Conservation (phyloP, 2,329 filamentous ascomycete species). For the Ceratocystis cubensis region DNA sequence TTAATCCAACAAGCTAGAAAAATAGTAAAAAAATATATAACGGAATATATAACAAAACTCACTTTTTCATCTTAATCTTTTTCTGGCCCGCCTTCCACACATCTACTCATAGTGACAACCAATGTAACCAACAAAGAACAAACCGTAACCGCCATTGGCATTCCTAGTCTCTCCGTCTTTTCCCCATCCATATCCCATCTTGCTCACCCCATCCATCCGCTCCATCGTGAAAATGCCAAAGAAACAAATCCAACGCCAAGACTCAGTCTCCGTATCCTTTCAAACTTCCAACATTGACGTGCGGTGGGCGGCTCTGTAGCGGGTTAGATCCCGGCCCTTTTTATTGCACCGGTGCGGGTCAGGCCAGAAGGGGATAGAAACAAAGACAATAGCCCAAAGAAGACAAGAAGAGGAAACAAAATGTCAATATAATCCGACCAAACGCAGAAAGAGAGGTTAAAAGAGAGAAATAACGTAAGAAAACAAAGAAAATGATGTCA, state of each 20-base stretch:
- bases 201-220: neutral
- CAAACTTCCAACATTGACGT: too few species aligned
- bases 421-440: constrained; percentile 16
- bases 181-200: neutral
- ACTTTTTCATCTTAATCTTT: neutral
- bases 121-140: neutral
- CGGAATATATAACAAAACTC: constrained; percentile 11
- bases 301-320: too few species aligned
- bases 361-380: constrained; percentile 1
- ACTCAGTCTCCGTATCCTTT: neutral
- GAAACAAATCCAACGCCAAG: constrained; percentile 13
- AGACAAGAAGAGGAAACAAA: constrained; percentile 13
- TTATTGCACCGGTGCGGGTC: neutral
- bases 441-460: constrained; percentile 2
- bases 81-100: neutral
- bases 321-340: too few species aligned
- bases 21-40: constrained; percentile 9
- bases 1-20: neutral
- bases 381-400: constrained; percentile 10
- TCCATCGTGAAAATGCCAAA: constrained; percentile 7
- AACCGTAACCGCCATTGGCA: neutral
- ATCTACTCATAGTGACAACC: neutral
- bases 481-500: constrained; percentile 15
- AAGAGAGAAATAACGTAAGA: constrained; percentile 14
- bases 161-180: neutral